Conservation (phyloP, 208 protist species). For the Porcisia deanei region DNA sequence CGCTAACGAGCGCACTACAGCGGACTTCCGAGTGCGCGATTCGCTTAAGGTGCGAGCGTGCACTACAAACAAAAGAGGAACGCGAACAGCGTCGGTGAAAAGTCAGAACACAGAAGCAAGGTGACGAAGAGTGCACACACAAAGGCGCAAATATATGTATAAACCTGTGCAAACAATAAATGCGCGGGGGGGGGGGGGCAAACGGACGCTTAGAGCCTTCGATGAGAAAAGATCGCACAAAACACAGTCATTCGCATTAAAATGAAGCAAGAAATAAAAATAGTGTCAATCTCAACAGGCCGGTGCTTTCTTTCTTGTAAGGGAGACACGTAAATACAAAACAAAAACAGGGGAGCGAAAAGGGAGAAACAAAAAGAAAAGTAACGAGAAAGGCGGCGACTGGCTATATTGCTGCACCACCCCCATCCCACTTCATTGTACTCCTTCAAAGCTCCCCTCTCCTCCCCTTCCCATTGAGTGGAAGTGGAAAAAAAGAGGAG, state of each 20-base stretch:
- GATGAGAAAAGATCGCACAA: neutral
- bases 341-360: neutral
- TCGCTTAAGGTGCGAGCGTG: too few relatives aligned
- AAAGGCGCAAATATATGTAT: too few relatives aligned
- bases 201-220: too few relatives aligned
- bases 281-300: too few relatives aligned
- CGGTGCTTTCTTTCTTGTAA: too few relatives aligned
- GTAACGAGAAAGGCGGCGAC: neutral
- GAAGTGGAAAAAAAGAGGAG: neutral
- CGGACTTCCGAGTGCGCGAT: too few relatives aligned
- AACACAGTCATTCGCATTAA: neutral
- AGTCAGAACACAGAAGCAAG: neutral
- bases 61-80: too few relatives aligned
- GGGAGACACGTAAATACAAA: neutral
- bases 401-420: neutral
- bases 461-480: neutral
- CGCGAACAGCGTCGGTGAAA: neutral
- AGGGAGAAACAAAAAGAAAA: neutral
- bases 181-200: too few relatives aligned
- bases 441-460: neutral
- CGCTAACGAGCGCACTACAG: too few relatives aligned
- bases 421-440: too few relatives aligned
- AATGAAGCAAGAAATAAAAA: constrained; percentile 3
- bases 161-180: too few relatives aligned
- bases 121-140: neutral